These are phyloP conservation scores for Mrakia gelida DNA, from an alignment of 768 basidiomycete genomes.

Conservation along the genomic window DNA sequence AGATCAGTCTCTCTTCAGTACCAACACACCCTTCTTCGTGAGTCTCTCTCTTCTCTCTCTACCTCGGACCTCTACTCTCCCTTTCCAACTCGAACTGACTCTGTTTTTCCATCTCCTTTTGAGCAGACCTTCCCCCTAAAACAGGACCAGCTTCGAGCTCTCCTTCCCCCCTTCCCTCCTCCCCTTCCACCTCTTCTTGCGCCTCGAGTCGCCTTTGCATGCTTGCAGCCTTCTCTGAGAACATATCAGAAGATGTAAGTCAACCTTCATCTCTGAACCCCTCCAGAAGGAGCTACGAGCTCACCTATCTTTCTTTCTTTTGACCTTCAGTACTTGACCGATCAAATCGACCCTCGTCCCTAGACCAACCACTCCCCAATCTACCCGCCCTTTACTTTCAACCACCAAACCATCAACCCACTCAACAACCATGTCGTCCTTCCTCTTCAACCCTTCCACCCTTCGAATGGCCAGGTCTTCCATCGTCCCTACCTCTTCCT, in stretches of 20 bases:
- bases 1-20: neutral
- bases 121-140: neutral
- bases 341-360: neutral
- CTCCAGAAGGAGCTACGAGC: neutral
- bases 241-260: conserved; percentile 13
- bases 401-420: neutral
- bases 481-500: neutral
- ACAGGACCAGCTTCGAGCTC: neutral
- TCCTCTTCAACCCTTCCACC: conserved; percentile 7
- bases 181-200: neutral
- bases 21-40: neutral
- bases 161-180: neutral
- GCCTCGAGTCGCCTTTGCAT: conserved; percentile 17
- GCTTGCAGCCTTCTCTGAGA: conserved; percentile 13
- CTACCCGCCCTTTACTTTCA: neutral
- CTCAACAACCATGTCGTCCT: conserved; percentile 9
- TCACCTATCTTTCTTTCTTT: neutral
- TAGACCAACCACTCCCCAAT: neutral
- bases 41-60: neutral
- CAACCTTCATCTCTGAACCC: neutral
- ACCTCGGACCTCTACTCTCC: neutral
- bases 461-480: neutral
- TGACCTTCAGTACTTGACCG: neutral
- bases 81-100: neutral
- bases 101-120: neutral